Evolutionary conservation across 2,329 filamentous ascomycete genomes (phyloP).

Genomic region (Alternaria consortialis): DNA sequence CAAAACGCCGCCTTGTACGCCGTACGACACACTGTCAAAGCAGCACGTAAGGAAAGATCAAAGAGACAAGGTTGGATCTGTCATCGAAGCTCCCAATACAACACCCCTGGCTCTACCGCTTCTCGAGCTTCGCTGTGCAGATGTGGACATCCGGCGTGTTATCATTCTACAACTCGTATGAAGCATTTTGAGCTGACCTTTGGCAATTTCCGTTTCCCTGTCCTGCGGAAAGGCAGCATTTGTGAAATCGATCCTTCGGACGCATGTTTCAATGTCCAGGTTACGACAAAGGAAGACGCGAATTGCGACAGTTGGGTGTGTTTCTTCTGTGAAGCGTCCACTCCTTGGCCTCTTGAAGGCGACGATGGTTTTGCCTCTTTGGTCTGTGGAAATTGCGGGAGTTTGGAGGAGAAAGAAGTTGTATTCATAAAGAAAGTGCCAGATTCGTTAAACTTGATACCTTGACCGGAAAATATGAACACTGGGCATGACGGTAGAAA

Average conservation of each 20-base stretch:
- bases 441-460: too few species aligned
- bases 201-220: too few species aligned
- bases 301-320: neutral
- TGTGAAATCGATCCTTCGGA: neutral
- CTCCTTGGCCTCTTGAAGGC: neutral
- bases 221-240: too few species aligned
- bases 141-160: neutral
- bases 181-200: too few species aligned
- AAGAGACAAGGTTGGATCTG: neutral
- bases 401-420: neutral
- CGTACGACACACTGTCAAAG: neutral
- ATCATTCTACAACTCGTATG: too few species aligned
- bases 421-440: neutral
- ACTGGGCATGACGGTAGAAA: too few species aligned
- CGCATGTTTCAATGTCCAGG: neutral
- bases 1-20: too few species aligned
- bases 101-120: neutral
- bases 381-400: neutral
- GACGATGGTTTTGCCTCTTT: neutral
- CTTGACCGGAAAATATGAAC: too few species aligned
- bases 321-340: neutral
- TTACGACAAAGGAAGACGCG: neutral
- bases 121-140: neutral
- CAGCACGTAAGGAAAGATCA: neutral
- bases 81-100: neutral